phyloP scores from a whole-genome alignment of 176 grass and related monocot genomes.

The Hordeum marinum region DNA sequence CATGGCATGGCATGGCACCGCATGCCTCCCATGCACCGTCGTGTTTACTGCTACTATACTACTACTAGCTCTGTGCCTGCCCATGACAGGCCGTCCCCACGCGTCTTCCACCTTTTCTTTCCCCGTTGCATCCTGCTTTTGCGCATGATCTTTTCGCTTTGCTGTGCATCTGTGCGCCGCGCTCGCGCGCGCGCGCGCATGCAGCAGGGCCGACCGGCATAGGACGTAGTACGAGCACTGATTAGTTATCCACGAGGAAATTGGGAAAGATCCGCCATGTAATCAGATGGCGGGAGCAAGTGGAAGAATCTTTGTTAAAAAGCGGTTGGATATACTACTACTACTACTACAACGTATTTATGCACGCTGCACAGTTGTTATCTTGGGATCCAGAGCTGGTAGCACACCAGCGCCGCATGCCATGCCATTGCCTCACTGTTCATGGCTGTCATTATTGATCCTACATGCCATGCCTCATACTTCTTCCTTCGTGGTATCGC shows the following conservation, averaged over 20 bases:
- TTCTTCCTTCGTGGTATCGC: background rate
- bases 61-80: background rate
- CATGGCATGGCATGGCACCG: slow-evolving; percentile 30
- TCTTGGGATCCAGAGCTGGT: slow-evolving; percentile 38
- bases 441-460: slow-evolving; percentile 17
- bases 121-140: slow-evolving; percentile 26
- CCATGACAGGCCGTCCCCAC: slow-evolving; percentile 31
- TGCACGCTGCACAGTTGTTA: slow-evolving; percentile 28
- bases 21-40: slow-evolving; percentile 37
- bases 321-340: background rate
- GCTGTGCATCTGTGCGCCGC: slow-evolving; percentile 4
- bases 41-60: background rate
- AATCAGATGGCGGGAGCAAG: background rate
- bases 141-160: slow-evolving; percentile 21
- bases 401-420: background rate
- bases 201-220: background rate
- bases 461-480: background rate
- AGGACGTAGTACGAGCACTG: too few relatives aligned
- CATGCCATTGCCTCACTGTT: slow-evolving; percentile 13
- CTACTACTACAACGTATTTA: background rate
- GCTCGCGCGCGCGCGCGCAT: background rate
- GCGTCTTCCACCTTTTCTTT: background rate
- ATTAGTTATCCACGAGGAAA: background rate
- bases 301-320: slow-evolving; percentile 39
- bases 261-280: slow-evolving; percentile 20